Base-by-base conservation (phyloP, 495 filamentous ascomycete species). In the Mycothermus thermophilus region DNA sequence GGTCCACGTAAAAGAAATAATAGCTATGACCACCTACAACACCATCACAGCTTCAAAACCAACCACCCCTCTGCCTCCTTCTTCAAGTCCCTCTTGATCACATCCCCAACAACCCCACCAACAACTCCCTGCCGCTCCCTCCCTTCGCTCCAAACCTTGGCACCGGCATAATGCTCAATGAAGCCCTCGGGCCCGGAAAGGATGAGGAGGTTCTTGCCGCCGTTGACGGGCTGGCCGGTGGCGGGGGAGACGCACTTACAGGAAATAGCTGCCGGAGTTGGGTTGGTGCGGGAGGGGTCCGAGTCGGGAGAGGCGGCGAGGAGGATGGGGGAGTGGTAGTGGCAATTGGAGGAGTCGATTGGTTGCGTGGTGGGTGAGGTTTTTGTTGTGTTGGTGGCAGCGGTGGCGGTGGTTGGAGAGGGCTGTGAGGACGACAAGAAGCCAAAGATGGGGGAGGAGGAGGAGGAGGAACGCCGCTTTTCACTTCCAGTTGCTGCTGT, bases 121-220 rank as follows among this genome's bases (percentile, higher is more conserved):
- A 74, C 32, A 34, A 52, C 45, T 2, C 83, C 88, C 46, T 88
- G 80, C 12, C 67, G 57, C 59, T 93, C 81, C 43, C 61, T 59
- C 5, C 85, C 84, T 31, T 64, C 63, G 3, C 66, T 67, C 75
- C 77, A 87, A 2, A 65, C 51, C 57, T 92, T 93, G 4, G 72
- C 66, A 4, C 88, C 88, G 5, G 80, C 81, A 59, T 79, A 79
- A 43, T 76, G 69, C 17, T 64, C 67, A 30, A 95, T 69, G 59
- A 96, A 97, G 11, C 90, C 87, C 27, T 90, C 83, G 0, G 90
- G 87, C 0, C 90, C 90, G 2, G 83, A 87, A 4, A 96, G 63
- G 31, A 93, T 58, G 18, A 95, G 60, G 27, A 92, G 43, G 37
- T 74, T 80, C 40, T 56, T 67, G 4, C 60, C 53, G 8, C 41